Evolutionary conservation across 768 basidiomycete species (phyloP).

Genomic region (Lenzites betulinus): DNA sequence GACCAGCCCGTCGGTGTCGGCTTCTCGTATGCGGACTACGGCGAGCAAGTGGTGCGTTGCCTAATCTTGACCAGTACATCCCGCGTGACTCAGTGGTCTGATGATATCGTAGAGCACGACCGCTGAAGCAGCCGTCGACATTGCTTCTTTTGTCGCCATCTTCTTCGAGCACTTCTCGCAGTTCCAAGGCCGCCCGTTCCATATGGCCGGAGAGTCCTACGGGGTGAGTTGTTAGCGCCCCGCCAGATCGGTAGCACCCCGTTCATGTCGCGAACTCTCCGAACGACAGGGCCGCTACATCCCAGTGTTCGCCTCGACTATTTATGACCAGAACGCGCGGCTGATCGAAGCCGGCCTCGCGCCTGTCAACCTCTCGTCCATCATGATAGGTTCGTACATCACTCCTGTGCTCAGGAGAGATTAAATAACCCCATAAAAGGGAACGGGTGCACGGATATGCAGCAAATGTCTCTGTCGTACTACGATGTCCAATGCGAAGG

Average conservation of each 20-base stretch:
- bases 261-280: neutral
- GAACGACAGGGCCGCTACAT: constrained; percentile 46
- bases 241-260: too few species aligned
- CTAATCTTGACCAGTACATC: neutral
- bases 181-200: constrained; percentile 59
- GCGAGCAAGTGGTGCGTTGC: constrained; percentile 56
- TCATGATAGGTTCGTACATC: constrained; percentile 42
- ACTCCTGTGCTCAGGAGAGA: neutral
- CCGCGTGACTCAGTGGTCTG: neutral
- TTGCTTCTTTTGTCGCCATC: constrained; percentile 65
- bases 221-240: constrained; percentile 36
- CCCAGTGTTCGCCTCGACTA: constrained; percentile 46
- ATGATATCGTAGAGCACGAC: constrained; percentile 50
- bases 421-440: neutral
- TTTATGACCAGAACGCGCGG: constrained; percentile 46
- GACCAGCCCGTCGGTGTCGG: constrained; percentile 43
- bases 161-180: constrained; percentile 71
- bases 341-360: constrained; percentile 44
- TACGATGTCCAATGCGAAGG: constrained; percentile 51
- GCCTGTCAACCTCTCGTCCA: constrained; percentile 47
- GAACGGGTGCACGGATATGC: constrained; percentile 17
- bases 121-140: constrained; percentile 66
- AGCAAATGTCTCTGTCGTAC: constrained; percentile 29
- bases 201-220: constrained; percentile 47
- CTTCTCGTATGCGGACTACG: constrained; percentile 55